phyloP scores from a whole-genome alignment of 2,329 filamentous ascomycete genomes.

The Alternaria ethzedia region DNA sequence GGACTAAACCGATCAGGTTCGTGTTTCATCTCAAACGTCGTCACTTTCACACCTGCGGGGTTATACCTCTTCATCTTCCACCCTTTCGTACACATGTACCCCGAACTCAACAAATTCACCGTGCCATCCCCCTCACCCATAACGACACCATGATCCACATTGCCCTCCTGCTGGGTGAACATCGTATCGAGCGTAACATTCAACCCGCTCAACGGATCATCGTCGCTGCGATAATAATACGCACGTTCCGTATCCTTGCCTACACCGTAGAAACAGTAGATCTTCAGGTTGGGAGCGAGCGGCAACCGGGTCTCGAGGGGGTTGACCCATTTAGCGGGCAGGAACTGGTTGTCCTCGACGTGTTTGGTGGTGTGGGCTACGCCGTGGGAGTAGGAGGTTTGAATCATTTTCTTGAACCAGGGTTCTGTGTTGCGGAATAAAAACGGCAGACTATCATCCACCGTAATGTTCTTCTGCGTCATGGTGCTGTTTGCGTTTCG shows the following conservation, averaged over 20 bases:
- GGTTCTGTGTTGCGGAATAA: slow-evolving; percentile 78
- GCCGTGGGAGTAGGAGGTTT: slow-evolving; percentile 82
- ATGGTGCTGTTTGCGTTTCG: slow-evolving; percentile 63
- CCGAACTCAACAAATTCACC: slow-evolving; percentile 86
- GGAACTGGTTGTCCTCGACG: slow-evolving; percentile 69
- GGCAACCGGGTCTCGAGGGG: slow-evolving; percentile 89
- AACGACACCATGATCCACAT: slow-evolving; percentile 84
- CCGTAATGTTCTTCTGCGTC: slow-evolving; percentile 73
- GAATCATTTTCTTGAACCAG: slow-evolving; percentile 82
- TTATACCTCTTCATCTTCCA: slow-evolving; percentile 96
- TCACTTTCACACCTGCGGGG: slow-evolving; percentile 80
- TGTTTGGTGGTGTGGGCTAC: slow-evolving; percentile 80
- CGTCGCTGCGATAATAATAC: slow-evolving; percentile 86
- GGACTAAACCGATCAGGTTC: slow-evolving; percentile 93
- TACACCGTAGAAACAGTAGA: slow-evolving; percentile 96
- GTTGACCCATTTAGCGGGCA: slow-evolving; percentile 86
- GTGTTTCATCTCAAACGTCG: slow-evolving; percentile 93
- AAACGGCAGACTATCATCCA: slow-evolving; percentile 77
- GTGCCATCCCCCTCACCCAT: slow-evolving; percentile 97
- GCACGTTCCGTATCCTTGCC: slow-evolving; percentile 92
- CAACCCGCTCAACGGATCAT: slow-evolving; percentile 67
- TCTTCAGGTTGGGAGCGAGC: slow-evolving; percentile 85
- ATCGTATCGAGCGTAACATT: slow-evolving; percentile 66
- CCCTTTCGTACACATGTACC: slow-evolving; percentile 96
- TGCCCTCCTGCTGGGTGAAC: slow-evolving; percentile 47